Evolutionary conservation across 352 stramenopile genomes (phyloP), one percentile per base, ranked within the genome.

Genomic region (Saprolegnia diclina): DNA sequence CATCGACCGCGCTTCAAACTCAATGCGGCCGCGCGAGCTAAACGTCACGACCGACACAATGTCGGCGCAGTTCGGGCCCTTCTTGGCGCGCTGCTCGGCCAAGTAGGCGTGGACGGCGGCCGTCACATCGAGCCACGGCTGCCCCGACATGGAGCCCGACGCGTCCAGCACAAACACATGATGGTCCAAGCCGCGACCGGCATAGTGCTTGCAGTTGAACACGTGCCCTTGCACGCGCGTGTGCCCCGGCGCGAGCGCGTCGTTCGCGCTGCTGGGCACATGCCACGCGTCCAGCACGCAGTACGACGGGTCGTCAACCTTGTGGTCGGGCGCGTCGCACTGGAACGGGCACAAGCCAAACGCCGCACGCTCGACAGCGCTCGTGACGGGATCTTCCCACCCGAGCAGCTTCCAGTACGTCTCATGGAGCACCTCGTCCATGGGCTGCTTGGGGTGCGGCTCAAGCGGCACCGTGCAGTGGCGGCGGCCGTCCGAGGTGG

Each of bases 101-200:
- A 94, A 54, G 50, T 88, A 94, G 61, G 83, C 80, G 14, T 72
- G 70, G 65, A 85, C 87, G 0, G 81, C 86, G 10, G 67, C 74
- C 29, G 86, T 74, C 26, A 94, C 72, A n/a, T 82, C 70, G 22
- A 54, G 29, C 86, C 86, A 92, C 5, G 83, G 81, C 16, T 32
- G 61, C 0, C 86, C 83, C 3, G 24, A 56, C 84, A 94, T 94
- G 22, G 86, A 94, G 0, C 83, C 82, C 11, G 86, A 92, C 46
- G 73, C 77, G 57, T 94, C 86, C n/a, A 94, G 52, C 48, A 94
- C 82, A 40, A 94, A 90, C 4, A 94, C 74, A 45, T 92, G 86
- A 45, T 94, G 84, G 67, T 84, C 80, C 50, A 85, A 79, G 13
- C 74, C 78, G 16, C 76, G 77, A 22, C 68, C 77, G 0, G 79